Evolutionary conservation across 768 basidiomycete species (phyloP).

Genomic region (Lactarius trivialis): DNA sequence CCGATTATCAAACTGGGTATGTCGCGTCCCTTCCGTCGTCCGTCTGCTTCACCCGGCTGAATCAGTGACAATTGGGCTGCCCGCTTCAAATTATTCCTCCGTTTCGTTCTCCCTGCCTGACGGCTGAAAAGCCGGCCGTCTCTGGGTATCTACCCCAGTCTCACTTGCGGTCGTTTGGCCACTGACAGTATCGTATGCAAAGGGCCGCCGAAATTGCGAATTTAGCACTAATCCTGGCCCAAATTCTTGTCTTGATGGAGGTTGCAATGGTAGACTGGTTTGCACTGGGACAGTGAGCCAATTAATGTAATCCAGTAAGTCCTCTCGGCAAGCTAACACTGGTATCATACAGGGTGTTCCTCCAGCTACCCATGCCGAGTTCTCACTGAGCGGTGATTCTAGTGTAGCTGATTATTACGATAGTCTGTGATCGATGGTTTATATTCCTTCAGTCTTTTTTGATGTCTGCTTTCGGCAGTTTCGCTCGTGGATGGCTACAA

Average conservation of each 20-base stretch:
- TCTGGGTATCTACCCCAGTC: conserved; percentile 29
- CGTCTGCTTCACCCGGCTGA: too few species aligned
- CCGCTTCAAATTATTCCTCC: too few species aligned
- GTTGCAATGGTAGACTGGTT: conserved; percentile 35
- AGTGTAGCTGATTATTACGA: conserved; percentile 31
- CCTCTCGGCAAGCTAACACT: background rate
- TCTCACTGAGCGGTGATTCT: conserved; percentile 28
- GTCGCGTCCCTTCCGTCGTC: too few species aligned
- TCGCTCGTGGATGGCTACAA: conserved; percentile 32
- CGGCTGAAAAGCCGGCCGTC: conserved; percentile 37
- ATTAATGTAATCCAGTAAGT: background rate
- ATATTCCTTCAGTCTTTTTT: background rate
- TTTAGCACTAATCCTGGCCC: conserved; percentile 32
- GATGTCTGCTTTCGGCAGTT: conserved; percentile 23
- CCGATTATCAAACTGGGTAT: too few species aligned
- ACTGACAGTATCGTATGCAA: background rate
- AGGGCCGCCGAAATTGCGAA: conserved; percentile 36
- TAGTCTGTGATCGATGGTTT: conserved; percentile 11
- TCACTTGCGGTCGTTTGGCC: background rate
- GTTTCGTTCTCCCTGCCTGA: conserved; percentile 34
- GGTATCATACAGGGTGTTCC: conserved; percentile 30
- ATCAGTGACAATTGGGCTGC: too few species aligned
- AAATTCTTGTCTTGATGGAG: conserved; percentile 34
- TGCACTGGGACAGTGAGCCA: conserved; percentile 35
- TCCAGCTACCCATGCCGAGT: conserved; percentile 33